phyloP scores from a whole-genome alignment of 805 yeast species.

The Teunomyces kruisii region DNA sequence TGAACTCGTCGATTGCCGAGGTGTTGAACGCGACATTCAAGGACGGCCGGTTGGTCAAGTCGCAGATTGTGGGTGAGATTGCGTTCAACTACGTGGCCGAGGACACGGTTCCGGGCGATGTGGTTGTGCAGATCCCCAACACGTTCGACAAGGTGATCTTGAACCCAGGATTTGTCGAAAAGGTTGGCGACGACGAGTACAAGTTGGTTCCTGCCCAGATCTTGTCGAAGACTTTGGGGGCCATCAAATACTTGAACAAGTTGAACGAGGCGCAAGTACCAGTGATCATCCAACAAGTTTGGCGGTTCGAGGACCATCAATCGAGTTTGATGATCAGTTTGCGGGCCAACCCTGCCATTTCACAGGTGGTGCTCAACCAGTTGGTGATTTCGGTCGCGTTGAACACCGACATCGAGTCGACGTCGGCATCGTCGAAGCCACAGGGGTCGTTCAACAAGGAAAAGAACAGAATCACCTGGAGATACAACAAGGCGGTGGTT shows the following conservation, averaged over 20 bases:
- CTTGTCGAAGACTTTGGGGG: conserved; percentile 69
- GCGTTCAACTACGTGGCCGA: conserved; percentile 65
- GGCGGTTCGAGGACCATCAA: conserved; percentile 87
- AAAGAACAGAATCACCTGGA: conserved; percentile 84
- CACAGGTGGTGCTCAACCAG: conserved; percentile 51
- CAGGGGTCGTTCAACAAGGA: conserved; percentile 89
- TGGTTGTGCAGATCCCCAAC: conserved; percentile 41
- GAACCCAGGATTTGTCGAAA: conserved; percentile 36
- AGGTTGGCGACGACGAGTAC: conserved; percentile 33
- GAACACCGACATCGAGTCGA: conserved; percentile 55
- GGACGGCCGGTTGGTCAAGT: conserved; percentile 59
- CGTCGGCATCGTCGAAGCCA: conserved; percentile 85
- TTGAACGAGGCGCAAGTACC: conserved; percentile 54
- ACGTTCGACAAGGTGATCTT: conserved; percentile 52
- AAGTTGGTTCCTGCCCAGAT: conserved; percentile 49
- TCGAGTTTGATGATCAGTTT: conserved; percentile 80
- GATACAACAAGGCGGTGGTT: conserved; percentile 45
- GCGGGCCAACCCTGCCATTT: conserved; percentile 50
- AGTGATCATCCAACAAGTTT: conserved; percentile 70
- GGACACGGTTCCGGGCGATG: conserved; percentile 20
- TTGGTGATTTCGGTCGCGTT: conserved; percentile 62
- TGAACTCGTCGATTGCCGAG: conserved; percentile 86
- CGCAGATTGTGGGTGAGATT: conserved; percentile 79
- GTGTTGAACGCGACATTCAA: conserved; percentile 70
- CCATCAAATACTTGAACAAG: conserved; percentile 68